A percentile compares a stretch with the other conserved stretches of the same genome.
phyloP scores from a whole-genome alignment of 2,329 filamentous ascomycete genomes.

The Aspergillus clavatus region DNA sequence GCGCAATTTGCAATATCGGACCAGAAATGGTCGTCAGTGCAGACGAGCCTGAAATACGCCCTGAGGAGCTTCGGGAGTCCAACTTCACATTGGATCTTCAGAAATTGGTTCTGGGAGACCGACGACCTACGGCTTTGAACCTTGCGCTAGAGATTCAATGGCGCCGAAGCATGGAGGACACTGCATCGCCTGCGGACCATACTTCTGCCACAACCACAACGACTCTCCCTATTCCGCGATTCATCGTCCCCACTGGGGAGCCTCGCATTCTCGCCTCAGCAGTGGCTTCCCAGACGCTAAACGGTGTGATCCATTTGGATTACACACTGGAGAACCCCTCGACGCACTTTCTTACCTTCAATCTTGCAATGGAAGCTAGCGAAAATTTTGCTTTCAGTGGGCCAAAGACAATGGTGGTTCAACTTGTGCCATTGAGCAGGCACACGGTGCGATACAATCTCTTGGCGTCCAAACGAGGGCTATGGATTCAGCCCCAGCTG shows the following conservation, averaged over 20 bases:
- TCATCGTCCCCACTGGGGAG: constrained; percentile 75
- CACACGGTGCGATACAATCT: constrained; percentile 69
- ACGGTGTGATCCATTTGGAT: constrained; percentile 45
- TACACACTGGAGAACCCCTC: constrained; percentile 91
- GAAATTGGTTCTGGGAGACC: constrained; percentile 76
- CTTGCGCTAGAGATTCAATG: constrained; percentile 72
- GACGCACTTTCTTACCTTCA: constrained; percentile 90
- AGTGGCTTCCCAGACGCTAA: constrained; percentile 28
- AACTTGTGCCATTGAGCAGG: constrained; percentile 76
- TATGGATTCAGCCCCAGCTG: constrained; percentile 68
- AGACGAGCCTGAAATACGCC: constrained; percentile 46
- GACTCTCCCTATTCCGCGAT: constrained; percentile 69
- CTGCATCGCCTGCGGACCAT: constrained; percentile 21
- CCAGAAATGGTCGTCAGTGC: constrained; percentile 29
- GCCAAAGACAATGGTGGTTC: constrained; percentile 71
- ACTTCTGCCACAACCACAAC: constrained; percentile 57
- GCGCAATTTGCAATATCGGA: constrained; percentile 53
- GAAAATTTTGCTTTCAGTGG: constrained; percentile 93
- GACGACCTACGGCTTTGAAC: constrained; percentile 68
- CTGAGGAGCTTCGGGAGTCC: constrained; percentile 66
- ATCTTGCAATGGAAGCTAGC: constrained; percentile 83
- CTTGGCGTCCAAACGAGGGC: constrained; percentile 58
- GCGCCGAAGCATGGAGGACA: constrained; percentile 52
- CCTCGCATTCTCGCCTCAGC: constrained; percentile 69
- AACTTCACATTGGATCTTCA: constrained; percentile 70